Evolutionary conservation across 495 filamentous ascomycete species (phyloP).

Genomic region (Filosporella fistucella): DNA sequence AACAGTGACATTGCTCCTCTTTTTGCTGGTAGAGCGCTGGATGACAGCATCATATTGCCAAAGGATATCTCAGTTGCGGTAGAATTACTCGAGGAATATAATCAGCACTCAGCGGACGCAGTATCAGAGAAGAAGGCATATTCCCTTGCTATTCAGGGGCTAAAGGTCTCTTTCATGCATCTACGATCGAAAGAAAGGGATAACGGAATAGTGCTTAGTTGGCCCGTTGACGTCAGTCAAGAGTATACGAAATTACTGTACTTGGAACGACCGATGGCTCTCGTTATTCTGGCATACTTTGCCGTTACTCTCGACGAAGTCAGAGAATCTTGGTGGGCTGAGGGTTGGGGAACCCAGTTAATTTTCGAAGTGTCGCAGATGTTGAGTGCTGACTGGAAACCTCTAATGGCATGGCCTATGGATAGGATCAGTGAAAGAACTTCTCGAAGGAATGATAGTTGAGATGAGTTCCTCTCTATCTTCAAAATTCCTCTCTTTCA

Average conservation of each 20-base stretch:
- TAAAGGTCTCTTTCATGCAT: background rate
- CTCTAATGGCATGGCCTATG: constrained; percentile 4
- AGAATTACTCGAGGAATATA: background rate
- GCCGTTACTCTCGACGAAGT: constrained; percentile 30
- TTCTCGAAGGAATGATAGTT: background rate
- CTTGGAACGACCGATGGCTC: constrained; percentile 29
- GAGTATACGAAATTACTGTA: constrained; percentile 28
- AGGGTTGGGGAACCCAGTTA: constrained; percentile 4
- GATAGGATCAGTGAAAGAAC: background rate
- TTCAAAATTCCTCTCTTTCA: too few relatives aligned
- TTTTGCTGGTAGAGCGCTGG: background rate
- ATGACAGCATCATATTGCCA: background rate
- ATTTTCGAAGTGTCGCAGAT: constrained; percentile 1
- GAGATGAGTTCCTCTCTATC: background rate
- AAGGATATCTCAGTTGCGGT: background rate
- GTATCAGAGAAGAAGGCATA: background rate
- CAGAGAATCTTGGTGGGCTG: constrained; percentile 28
- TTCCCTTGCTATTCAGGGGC: constrained; percentile 1
- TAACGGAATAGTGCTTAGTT: constrained; percentile 22
- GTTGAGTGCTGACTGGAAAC: constrained; percentile 1
- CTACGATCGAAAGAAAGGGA: background rate
- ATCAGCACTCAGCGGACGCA: background rate
- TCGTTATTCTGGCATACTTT: constrained; percentile 40
- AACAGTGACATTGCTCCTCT: background rate
- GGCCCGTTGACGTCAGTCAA: constrained; percentile 26